These are phyloP conservation scores for Phytophthora citricola DNA, from an alignment of 352 stramenopile genomes.

Conservation along the genomic window DNA sequence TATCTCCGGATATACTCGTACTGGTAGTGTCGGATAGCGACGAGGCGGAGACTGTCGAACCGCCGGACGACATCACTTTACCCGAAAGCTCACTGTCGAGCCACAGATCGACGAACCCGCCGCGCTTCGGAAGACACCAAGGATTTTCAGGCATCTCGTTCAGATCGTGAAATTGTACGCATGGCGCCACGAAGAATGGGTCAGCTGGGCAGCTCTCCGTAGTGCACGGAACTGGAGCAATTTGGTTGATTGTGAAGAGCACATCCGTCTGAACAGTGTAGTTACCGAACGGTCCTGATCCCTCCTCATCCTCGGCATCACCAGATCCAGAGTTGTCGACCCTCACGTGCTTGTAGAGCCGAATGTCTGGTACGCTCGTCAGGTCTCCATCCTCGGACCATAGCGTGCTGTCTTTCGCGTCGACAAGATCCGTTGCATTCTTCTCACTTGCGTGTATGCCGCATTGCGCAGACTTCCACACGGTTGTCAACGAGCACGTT, in stretches of 20 bases:
- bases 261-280: slow-evolving; percentile 19
- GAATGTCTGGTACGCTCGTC: slow-evolving; percentile 37
- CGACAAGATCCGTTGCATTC: slow-evolving; percentile 27
- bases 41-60: slow-evolving; percentile 3
- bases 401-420: slow-evolving; percentile 30
- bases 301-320: slow-evolving; percentile 8
- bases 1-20: slow-evolving; percentile 23
- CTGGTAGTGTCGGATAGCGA: neutral
- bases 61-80: neutral
- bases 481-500: slow-evolving; percentile 34
- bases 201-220: slow-evolving; percentile 38
- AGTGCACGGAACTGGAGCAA: slow-evolving; percentile 15
- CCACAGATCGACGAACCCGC: slow-evolving; percentile 52
- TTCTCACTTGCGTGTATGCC: slow-evolving; percentile 31
- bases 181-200: slow-evolving; percentile 58
- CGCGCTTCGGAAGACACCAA: slow-evolving; percentile 48
- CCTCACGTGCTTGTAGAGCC: slow-evolving; percentile 40
- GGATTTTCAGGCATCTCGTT: slow-evolving; percentile 15
- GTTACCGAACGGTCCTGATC: slow-evolving; percentile 2
- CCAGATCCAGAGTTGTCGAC: slow-evolving; percentile 5
- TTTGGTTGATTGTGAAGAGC: slow-evolving; percentile 62
- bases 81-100: slow-evolving; percentile 36
- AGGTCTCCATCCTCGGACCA: slow-evolving; percentile 53
- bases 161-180: slow-evolving; percentile 20
- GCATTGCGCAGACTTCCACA: slow-evolving; percentile 42